Conservation (phyloP, 106 monocot species). For the Platanthera guangdongensis region DNA sequence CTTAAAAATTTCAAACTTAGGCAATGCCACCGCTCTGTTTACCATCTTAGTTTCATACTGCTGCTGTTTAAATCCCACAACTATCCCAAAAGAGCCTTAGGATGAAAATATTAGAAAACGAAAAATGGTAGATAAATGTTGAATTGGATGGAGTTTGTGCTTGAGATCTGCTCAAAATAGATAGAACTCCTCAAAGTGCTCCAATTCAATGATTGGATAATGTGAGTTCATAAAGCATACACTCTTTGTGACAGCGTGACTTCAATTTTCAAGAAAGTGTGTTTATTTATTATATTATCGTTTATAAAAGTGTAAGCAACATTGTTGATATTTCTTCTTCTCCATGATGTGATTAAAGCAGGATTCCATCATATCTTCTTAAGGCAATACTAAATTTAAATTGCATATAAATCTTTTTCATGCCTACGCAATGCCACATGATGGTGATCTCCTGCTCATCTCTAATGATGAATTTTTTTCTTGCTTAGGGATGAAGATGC, state of each 20-base stretch:
- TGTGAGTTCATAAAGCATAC: background rate
- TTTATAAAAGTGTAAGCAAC: background rate
- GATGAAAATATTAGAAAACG: background rate
- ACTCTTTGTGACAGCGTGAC: background rate
- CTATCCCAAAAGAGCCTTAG: background rate
- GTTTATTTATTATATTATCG: background rate
- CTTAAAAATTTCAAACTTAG: no score
- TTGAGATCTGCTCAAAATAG: background rate
- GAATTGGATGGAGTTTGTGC: background rate
- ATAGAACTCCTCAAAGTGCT: background rate
- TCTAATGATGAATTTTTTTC: background rate
- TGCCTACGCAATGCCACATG: background rate
- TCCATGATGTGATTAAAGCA: background rate
- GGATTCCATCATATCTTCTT: background rate
- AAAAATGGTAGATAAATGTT: background rate
- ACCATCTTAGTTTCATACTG: no score
- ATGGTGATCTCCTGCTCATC: background rate
- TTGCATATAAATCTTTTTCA: background rate
- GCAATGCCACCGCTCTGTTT: no score
- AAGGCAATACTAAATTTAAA: background rate
- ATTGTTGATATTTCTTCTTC: background rate
- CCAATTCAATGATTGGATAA: background rate
- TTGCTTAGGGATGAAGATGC: conserved; percentile 12
- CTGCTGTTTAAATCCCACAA: no score
- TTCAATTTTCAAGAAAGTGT: background rate